Base-by-base conservation (phyloP, 2,329 filamentous ascomycete genomes). In the Pseudogymnoascus sp. region DNA sequence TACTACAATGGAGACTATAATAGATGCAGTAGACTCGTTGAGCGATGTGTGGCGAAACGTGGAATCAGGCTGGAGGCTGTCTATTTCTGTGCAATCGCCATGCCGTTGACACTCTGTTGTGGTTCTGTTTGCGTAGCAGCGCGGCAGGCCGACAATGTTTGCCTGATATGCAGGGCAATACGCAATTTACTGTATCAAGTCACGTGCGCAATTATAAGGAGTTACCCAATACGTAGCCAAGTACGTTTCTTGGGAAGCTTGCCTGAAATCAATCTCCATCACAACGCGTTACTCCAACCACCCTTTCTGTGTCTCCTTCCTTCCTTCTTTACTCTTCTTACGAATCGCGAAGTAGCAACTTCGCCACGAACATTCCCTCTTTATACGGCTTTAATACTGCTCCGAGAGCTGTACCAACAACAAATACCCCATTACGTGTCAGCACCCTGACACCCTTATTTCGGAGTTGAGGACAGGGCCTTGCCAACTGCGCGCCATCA, bases 401-500 rank as follows among this genome's bases (percentile, higher is more conserved):
- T 55, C 49, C 28, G 49, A 55, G 49, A 55, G 49, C 49, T 55
- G 49, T 35, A 55, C 49, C 49, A 55, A 33, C 49, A 52, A 55
- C 28, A 55, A 55, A 55, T 35, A 55, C 49, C 49, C 58, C 11
- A 60, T 60, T 60, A 60, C 58, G 58, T 60, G 58, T 60, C 58
- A 60, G 58, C 58, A 25, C 33, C 58, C 38, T 60, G 58, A 60
- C 58, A 39, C 58, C 58, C 38, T 60, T 60, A 60, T 60, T 60
- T 12, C 35, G 58, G 14, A 60, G 58, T 60, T 60, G 58, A 38
- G 58, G 38, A 60, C 38, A 38, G 38, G 38, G 38, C 38, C 33
- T 60, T 39, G 35, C 22, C 58, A 60, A 38, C 38, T 60, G 63
- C 62, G 62, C 62, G 45, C 38, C 62, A 60, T 52, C 33, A 62